Evolutionary conservation across 495 filamentous ascomycete genomes (phyloP), one percentile per base, ranked within the genome.

Genomic region (Penicillium paxilli): DNA sequence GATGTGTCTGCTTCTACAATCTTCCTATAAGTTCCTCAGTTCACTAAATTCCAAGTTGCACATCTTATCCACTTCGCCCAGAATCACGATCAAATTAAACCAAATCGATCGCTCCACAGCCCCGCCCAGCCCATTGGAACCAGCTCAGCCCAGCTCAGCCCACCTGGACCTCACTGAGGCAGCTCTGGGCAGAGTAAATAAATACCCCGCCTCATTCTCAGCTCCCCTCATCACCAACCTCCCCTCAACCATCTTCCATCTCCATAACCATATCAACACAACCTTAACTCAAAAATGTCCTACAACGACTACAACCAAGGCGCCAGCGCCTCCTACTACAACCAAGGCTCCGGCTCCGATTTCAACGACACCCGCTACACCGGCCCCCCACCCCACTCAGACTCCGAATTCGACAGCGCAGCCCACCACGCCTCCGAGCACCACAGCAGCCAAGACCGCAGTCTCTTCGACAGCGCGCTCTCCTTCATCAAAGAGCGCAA

Each of bases 401-500:
- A n/a, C n/a, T n/a, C 76, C 57, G 77, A 85, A 47, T 73, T 78
- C 64, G 68, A 63, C 57, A 65, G 68, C 51, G 82, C 79, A 5
- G 66, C 66, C 26, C 58, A 69, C 3, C 77, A 83, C 68, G 82
- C 82, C 2, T 47, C 65, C 5, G 60, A 72, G 19, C 66, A 83
- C 53, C 55, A 73, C 50, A 58, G 55, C 37, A 53, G 52, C 47
- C 65, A 63, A 20, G 76, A 82, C 55, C 44, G 54, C 10, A 64
- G 54, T 40, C 59, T 86, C 24, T 87, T 84, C 74, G 59, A 52
- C 52, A 67, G 58, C 12, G 83, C 78, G 1, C 47, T 87, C 4
- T 63, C 59, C 40, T 75, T 78, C 71, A 57, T 86, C 24, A 61
- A 74, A 4, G 65, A 73, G n/a, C 74, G 75, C 52, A 72, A 75